Base-by-base conservation (phyloP, 257 asterid species). In the Gentiana straminea region DNA sequence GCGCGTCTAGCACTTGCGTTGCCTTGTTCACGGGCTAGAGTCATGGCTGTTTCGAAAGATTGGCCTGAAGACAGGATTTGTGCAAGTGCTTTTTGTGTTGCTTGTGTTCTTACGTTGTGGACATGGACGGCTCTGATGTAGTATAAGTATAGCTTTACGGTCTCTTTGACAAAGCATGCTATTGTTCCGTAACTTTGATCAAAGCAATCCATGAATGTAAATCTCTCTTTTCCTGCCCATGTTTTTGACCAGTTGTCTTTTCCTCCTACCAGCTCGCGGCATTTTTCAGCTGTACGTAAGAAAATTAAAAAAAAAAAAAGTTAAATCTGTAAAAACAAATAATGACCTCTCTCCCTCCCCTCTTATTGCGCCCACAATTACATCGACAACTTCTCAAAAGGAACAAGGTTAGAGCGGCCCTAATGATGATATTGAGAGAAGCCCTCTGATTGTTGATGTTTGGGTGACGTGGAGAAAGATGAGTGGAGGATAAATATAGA, bases 151-250 rank as follows among this genome's bases (percentile, higher is more conserved):
- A 78, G 43, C 70, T 73, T 78, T 11, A 76, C 70, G 5, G 68
- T 3, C 32, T 78, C 83, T 63, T 81, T 81, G 54, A 74, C 36
- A 34, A 76, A 3, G 64, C 89, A 81, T 4, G 76, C 81, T 2
- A 66, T 35, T 55, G 81, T 78, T 50, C 85, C 89, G n/a, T 69
- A 61, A 35, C 76, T 50, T 83, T 71, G 69, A 62, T 81, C 89
- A 13, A 81, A 78, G 72, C 83, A 78, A 53, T 76, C 46, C 38
- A 64, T 60, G 75, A 78, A 76, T 8, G 75, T 64, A 60, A 81
- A 81, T 47, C 85, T 69, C 61, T 81, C 83, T 41, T 58, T 64
- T 58, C 57, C 59, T 33, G 70, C 70, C 46, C 8, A 7, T 33
- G 70, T 70, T 15, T 74, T 71, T 11, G 73, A 55, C 13, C 76